Evolutionary conservation across 768 basidiomycete species (phyloP).

Genomic region (Nidularia pulvinata): DNA sequence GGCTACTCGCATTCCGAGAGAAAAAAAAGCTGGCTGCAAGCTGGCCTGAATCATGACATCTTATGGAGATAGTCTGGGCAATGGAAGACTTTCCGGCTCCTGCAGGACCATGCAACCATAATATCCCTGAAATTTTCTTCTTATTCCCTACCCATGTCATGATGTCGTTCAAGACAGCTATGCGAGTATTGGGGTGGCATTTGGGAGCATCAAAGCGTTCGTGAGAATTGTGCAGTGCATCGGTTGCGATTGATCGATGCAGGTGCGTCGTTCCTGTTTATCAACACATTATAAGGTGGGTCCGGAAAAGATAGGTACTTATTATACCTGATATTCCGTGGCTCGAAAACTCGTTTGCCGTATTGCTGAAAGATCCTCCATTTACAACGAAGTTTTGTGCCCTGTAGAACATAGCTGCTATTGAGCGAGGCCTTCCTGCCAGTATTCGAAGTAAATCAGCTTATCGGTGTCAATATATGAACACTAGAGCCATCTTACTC

Average conservation of each 20-base stretch:
- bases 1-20: conserved; percentile 18
- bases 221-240: conserved; percentile 9
- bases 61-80: conserved; percentile 11
- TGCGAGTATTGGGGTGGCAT: conserved; percentile 17
- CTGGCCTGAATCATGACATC: background rate
- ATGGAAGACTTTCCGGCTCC: conserved; percentile 24
- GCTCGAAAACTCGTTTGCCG: too few relatives aligned
- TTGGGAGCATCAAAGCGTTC: conserved; percentile 8
- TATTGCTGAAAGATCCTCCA: too few relatives aligned
- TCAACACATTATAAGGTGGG: too few relatives aligned
- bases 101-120: conserved; percentile 20
- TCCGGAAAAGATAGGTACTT: too few relatives aligned
- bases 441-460: too few relatives aligned
- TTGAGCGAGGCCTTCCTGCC: too few relatives aligned
- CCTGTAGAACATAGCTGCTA: too few relatives aligned
- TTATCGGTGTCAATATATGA: too few relatives aligned
- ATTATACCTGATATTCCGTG: too few relatives aligned
- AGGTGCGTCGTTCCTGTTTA: too few relatives aligned
- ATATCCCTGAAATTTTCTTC: background rate
- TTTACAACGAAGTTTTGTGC: too few relatives aligned
- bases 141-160: conserved; percentile 1
- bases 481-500: too few relatives aligned
- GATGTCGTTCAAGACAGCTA: conserved; percentile 5
- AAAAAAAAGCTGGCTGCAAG: conserved; percentile 34
- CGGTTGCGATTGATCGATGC: background rate